phyloP scores from a whole-genome alignment of 176 grass and related monocot genomes.

The Lolium rigidum region DNA sequence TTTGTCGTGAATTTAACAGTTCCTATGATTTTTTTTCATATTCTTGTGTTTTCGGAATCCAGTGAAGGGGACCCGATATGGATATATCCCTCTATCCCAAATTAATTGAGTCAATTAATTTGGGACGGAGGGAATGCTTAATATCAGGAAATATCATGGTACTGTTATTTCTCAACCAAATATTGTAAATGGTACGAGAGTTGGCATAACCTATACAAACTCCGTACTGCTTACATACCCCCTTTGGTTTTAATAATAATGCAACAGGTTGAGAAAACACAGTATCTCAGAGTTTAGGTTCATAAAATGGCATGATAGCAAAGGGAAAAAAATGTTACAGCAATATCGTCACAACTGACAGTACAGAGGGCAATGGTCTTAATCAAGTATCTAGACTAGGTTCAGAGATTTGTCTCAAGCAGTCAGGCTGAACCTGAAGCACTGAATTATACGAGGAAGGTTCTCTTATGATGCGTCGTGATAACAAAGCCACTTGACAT shows the following conservation, averaged over 20 bases:
- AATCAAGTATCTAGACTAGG: slow-evolving; percentile 24
- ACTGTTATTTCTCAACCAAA: background rate
- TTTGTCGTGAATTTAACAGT: background rate
- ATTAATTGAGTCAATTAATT: no score
- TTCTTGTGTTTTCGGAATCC: background rate
- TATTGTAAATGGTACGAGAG: background rate
- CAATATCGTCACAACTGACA: slow-evolving; percentile 5
- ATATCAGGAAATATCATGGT: background rate
- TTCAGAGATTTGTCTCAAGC: background rate
- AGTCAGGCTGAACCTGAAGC: slow-evolving; percentile 7
- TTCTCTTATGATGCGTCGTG: background rate
- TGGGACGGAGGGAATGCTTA: background rate
- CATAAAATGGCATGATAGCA: background rate
- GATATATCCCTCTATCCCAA: background rate
- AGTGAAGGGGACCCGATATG: background rate
- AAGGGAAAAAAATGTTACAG: background rate
- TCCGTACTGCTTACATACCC: background rate
- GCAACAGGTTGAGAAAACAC: background rate
- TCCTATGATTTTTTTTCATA: background rate
- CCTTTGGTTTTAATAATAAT: background rate
- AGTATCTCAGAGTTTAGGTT: background rate
- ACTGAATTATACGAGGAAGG: background rate
- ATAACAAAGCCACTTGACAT: background rate
- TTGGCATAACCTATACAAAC: slow-evolving; percentile 1
- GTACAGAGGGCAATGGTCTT: background rate